These are phyloP conservation scores for Arachnopeziza araneosa DNA, from an alignment of 2,329 filamentous ascomycete species.

Conservation along the genomic window DNA sequence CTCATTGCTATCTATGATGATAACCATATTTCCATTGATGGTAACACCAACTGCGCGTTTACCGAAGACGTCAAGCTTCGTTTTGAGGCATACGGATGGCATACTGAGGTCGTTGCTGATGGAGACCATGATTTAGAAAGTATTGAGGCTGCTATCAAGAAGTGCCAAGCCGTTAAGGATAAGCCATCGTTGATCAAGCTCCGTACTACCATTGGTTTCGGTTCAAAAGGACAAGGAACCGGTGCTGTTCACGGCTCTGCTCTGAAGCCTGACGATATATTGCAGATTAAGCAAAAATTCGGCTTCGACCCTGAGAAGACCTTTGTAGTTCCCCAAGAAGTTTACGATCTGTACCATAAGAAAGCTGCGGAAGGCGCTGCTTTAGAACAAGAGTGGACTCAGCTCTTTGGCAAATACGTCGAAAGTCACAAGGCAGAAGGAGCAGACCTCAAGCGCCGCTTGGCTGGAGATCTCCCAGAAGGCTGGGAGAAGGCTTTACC, in stretches of 20 bases:
- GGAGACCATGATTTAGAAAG: slow-evolving; percentile 82
- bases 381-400: slow-evolving; percentile 90
- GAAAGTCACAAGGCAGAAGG: slow-evolving; percentile 72
- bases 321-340: slow-evolving; percentile 90
- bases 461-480: slow-evolving; percentile 78
- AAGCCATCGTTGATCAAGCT: slow-evolving; percentile 98
- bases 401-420: slow-evolving; percentile 82
- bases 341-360: slow-evolving; percentile 87
- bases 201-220: slow-evolving; percentile 94
- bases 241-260: slow-evolving; percentile 94
- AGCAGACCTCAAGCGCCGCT: slow-evolving; percentile 75
- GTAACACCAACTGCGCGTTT: slow-evolving; percentile 92
- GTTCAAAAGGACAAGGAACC: slow-evolving; percentile 88
- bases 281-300: slow-evolving; percentile 90
- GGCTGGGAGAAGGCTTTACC: slow-evolving; percentile 95
- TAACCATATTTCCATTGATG: slow-evolving; percentile 95
- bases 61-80: slow-evolving; percentile 94
- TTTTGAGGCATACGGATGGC: slow-evolving; percentile 97
- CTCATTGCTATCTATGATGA: slow-evolving; percentile 96
- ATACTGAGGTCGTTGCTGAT: slow-evolving; percentile 75
- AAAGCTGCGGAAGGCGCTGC: slow-evolving; percentile 81
- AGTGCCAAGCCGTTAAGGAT: slow-evolving; percentile 82
- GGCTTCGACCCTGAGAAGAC: slow-evolving; percentile 92
- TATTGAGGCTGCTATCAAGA: slow-evolving; percentile 84
- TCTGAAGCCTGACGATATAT: slow-evolving; percentile 89